Base-by-base conservation (phyloP, 768 basidiomycete species). In the Trametes sanguinea region DNA sequence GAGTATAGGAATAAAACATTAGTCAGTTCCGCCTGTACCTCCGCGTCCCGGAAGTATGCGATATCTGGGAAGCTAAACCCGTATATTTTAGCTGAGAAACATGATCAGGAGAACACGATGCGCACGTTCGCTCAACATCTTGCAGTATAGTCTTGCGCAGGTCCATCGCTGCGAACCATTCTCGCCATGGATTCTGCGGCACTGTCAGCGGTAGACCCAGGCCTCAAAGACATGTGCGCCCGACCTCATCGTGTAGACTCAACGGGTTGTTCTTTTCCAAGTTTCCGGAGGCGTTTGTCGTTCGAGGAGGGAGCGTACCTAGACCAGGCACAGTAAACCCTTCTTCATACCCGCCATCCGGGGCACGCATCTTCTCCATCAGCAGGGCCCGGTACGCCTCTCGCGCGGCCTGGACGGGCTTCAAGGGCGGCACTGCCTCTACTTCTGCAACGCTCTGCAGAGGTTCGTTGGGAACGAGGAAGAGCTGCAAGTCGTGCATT, bases 91-190 rank as follows among this genome's bases (percentile, higher is more conserved):
- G 45, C 1, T 30, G 27, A 58, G 6, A 14, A 6, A 37, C 1
- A 7, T 16, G 4, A 9, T 22, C 54, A 33, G 39, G 6, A 27
- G 13, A 63, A 14, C 40, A 13, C 7, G 32, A 30, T 48, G 78
- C 92, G 74, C 75, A 95, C 88, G 97, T 98, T 69, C 97, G 82
- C 68, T 97, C 94, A 0, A 99, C 97, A 71, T 99, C 97, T 74
- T 97, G 94, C 42, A 85, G 76, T 51, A 99, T 97, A 11, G 86
- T 92, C 72, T 89, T 94, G 39, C 95, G 83, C 42, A 98, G 78
- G 61, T 98, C 97, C 16, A 95, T 81, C 43, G 94, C 85, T 32
- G 86, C 80, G 74, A 98, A 99, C 93, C 94, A 98, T 50, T 86
- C 84, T 67, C 86, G 90, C 97, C 97, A 99, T 9, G 95, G 95